These are phyloP conservation scores for Ascochyta rabiei DNA, from an alignment of 2,329 filamentous ascomycete species.

Conservation along the genomic window DNA sequence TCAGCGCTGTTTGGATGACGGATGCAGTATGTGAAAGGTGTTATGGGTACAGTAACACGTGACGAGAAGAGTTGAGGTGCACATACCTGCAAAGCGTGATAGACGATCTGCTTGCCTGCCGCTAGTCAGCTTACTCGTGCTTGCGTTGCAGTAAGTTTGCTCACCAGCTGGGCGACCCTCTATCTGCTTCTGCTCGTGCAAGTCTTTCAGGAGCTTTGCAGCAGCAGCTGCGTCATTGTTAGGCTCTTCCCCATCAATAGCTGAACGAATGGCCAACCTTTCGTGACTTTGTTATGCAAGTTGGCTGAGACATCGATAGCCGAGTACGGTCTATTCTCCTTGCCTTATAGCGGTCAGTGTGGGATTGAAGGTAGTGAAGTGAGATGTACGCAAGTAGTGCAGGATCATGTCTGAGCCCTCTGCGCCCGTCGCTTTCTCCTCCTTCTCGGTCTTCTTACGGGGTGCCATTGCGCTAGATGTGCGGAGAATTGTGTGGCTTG, in stretches of 20 bases:
- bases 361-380: not conserved
- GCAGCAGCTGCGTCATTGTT: constrained; percentile 56
- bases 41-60: not conserved
- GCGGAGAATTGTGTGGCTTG: not conserved
- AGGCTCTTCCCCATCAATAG: constrained; percentile 7
- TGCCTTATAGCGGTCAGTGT: constrained; percentile 41
- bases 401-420: constrained; percentile 54
- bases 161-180: constrained; percentile 62
- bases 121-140: not conserved
- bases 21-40: not conserved
- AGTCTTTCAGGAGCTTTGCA: constrained; percentile 66
- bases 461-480: constrained; percentile 38
- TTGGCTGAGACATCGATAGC: constrained; percentile 66
- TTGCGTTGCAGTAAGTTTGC: not conserved
- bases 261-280: constrained; percentile 46
- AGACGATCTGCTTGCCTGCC: constrained; percentile 66
- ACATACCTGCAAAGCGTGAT: constrained; percentile 59
- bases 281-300: constrained; percentile 65
- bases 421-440: constrained; percentile 44
- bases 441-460: constrained; percentile 44
- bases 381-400: constrained; percentile 56
- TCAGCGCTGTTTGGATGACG: not conserved
- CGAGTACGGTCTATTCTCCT: constrained; percentile 62
- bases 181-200: constrained; percentile 65
- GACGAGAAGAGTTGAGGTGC: not conserved